phyloP scores from a whole-genome alignment of 139 green algal genomes.

The Parachlorella kessleri region DNA sequence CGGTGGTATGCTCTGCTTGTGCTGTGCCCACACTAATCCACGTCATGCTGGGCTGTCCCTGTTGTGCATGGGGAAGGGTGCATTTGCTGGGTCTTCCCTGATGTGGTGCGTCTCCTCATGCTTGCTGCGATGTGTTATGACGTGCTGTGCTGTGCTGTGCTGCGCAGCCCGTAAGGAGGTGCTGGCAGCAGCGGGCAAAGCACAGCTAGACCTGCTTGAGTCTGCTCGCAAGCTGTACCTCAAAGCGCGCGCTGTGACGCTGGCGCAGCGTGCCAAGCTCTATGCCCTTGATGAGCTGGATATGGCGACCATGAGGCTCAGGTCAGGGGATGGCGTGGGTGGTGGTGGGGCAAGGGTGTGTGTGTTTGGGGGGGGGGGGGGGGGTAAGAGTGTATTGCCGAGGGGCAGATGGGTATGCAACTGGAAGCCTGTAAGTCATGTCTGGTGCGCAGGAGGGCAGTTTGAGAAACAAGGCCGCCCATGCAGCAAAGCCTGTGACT shows the following conservation, averaged over 20 bases:
- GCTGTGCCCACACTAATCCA: too few species aligned
- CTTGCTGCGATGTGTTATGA: neutral
- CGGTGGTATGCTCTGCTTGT: too few species aligned
- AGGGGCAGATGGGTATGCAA: too few species aligned
- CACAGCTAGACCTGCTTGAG: constrained; percentile 68
- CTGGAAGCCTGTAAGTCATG: too few species aligned
- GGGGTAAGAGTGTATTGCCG: constrained; percentile 1
- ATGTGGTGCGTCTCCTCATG: too few species aligned
- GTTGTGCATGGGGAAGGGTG: too few species aligned
- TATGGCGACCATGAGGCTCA: constrained; percentile 80
- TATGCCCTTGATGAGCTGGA: constrained; percentile 88
- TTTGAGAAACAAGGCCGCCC: too few species aligned
- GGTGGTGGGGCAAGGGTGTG: neutral
- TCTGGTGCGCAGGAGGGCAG: too few species aligned
- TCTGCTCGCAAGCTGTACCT: constrained; percentile 67
- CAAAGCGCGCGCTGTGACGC: constrained; percentile 42
- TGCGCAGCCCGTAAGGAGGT: constrained; percentile 26
- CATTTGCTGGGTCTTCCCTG: too few species aligned
- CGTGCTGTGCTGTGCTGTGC: neutral
- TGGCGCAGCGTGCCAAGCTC: constrained; percentile 74
- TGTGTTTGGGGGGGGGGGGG: constrained; percentile 36
- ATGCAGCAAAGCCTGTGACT: too few species aligned
- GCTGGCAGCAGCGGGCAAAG: constrained; percentile 42
- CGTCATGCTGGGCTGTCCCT: too few species aligned
- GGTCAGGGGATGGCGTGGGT: too few species aligned